Conservation (phyloP, 345 rosid genomes). For the Geranium rotundifolium region DNA sequence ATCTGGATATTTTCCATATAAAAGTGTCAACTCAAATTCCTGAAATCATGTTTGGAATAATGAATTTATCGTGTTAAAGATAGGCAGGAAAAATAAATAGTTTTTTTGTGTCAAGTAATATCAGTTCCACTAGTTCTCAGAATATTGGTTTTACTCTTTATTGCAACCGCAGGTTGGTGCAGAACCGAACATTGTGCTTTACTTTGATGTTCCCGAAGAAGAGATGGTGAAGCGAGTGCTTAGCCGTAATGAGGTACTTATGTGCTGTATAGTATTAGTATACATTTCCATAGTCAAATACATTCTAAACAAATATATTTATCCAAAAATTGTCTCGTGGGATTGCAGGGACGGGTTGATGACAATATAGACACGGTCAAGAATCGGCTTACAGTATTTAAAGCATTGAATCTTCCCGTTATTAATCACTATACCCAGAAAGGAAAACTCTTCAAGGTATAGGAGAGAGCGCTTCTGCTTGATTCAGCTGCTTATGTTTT, state of each 20-base stretch:
- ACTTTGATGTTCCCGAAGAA: constrained; percentile 64
- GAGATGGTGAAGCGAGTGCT: constrained; percentile 69
- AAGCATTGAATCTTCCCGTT: constrained; percentile 59
- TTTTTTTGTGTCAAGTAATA: neutral
- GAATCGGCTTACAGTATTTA: constrained; percentile 52
- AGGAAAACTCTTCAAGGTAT: constrained; percentile 67
- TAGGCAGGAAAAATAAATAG: too few species aligned
- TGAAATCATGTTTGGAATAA: too few species aligned
- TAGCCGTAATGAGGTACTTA: constrained; percentile 60
- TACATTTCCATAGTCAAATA: neutral
- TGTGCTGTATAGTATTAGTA: neutral
- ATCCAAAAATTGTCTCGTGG: constrained; percentile 3
- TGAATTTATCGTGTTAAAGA: too few species aligned
- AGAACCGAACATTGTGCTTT: constrained; percentile 54
- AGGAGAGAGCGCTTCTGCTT: neutral
- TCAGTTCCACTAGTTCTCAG: neutral
- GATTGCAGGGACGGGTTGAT: constrained; percentile 65
- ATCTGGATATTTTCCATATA: too few species aligned
- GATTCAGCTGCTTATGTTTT: neutral
- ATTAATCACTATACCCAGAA: constrained; percentile 54
- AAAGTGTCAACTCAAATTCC: too few species aligned
- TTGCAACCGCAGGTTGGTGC: constrained; percentile 32
- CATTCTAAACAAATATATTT: neutral
- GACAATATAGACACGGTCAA: constrained; percentile 57
- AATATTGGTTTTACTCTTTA: neutral